Percentiles rank a stretch among this genome's conserved stretches.
Conservation (phyloP, 106 monocot genomes). For the Phalaenopsis equestris region DNA sequence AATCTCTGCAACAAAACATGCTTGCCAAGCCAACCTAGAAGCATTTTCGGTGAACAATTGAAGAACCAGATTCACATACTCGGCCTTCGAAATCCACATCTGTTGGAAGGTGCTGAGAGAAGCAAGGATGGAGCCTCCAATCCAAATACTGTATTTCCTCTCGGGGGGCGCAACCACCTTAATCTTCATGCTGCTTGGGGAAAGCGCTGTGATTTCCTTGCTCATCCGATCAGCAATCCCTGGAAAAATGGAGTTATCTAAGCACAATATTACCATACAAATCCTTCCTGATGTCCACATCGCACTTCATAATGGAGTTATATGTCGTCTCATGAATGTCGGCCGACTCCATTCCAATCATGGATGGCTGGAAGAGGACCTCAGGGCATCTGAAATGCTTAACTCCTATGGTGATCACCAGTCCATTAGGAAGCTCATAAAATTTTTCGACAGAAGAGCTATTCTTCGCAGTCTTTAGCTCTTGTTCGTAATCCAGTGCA, state of each 20-base stretch:
- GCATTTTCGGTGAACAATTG: conserved; percentile 27
- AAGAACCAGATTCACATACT: not conserved
- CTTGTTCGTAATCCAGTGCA: not conserved
- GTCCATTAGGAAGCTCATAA: conserved; percentile 21
- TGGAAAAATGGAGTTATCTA: conserved; percentile 11
- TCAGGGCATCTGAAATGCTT: conserved; percentile 20
- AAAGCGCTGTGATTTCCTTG: too few species aligned
- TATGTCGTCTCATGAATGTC: conserved; percentile 21
- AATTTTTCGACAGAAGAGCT: conserved; percentile 19
- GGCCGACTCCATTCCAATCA: conserved; percentile 23
- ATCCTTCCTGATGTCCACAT: conserved; percentile 7
- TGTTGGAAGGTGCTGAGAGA: too few species aligned
- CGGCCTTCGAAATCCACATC: too few species aligned
- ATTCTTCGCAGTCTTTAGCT: conserved; percentile 19
- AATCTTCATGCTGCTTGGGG: too few species aligned
- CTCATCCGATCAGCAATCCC: too few species aligned
- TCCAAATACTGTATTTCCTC: too few species aligned
- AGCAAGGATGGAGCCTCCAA: too few species aligned
- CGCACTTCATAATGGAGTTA: too few species aligned
- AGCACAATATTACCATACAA: conserved; percentile 21
- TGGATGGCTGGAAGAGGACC: conserved; percentile 20
- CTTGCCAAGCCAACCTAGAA: conserved; percentile 8
- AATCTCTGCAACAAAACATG: too few species aligned
- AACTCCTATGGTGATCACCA: conserved; percentile 21
- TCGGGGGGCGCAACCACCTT: too few species aligned